Evolutionary conservation across 129 eudicot genomes (phyloP).

Genomic region (Lactuca saligna): DNA sequence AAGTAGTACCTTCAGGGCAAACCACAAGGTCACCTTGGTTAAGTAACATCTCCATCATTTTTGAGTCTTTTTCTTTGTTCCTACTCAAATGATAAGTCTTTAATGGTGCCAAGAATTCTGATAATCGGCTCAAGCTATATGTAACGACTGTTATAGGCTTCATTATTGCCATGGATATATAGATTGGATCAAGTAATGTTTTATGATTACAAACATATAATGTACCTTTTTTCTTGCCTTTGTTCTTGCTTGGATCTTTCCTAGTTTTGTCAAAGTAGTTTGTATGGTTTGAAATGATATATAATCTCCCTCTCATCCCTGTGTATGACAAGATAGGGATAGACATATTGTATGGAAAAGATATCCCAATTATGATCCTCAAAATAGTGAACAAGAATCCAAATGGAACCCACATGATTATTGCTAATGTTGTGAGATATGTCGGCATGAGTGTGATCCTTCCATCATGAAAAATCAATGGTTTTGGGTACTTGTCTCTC

Average conservation of each 20-base stretch:
- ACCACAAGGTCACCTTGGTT: constrained; percentile 39
- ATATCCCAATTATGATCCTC: constrained; percentile 32
- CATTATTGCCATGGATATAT: constrained; percentile 34
- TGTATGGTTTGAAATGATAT: background rate
- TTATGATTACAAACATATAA: constrained; percentile 59
- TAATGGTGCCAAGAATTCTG: constrained; percentile 44
- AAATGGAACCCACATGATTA: constrained; percentile 66
- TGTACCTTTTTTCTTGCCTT: constrained; percentile 11
- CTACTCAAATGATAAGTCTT: constrained; percentile 38
- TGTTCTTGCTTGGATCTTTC: background rate
- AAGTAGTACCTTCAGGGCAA: constrained; percentile 70
- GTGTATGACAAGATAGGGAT: constrained; percentile 39
- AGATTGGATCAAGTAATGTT: constrained; percentile 56
- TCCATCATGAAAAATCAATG: constrained; percentile 68
- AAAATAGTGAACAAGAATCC: constrained; percentile 41
- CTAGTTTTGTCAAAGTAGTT: background rate
- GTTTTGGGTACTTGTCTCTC: constrained; percentile 55
- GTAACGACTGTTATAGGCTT: constrained; percentile 35
- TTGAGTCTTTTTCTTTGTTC: constrained; percentile 42
- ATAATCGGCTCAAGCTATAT: constrained; percentile 41
- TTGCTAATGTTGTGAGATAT: constrained; percentile 29
- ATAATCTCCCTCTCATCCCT: constrained; percentile 35
- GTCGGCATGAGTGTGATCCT: constrained; percentile 62
- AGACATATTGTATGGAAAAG: constrained; percentile 45
- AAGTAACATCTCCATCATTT: constrained; percentile 38